phyloP scores from a whole-genome alignment of 2,329 filamentous ascomycete genomes.

The Phoma herbarum region DNA sequence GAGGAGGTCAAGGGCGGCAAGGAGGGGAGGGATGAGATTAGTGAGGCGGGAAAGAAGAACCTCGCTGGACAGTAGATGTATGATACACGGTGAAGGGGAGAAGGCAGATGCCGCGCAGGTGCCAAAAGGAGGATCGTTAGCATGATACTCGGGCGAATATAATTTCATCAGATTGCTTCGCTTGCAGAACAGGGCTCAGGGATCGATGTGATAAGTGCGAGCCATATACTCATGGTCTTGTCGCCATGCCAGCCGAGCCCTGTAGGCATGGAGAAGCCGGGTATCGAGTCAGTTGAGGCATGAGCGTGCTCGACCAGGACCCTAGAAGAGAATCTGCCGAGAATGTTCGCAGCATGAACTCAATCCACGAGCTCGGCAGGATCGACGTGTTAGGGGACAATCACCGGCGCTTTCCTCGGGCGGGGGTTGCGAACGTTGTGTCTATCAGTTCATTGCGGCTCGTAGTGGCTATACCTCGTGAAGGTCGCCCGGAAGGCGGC shows the following conservation, averaged over 20 bases:
- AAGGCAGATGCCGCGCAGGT: not conserved
- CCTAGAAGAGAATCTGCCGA: not conserved
- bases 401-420: conserved; percentile 2
- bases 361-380: not conserved
- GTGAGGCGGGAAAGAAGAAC: conserved; percentile 17
- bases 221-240: conserved; percentile 3
- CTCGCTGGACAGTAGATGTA: conserved; percentile 14
- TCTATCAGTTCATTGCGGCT: not conserved
- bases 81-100: not conserved
- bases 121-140: not conserved
- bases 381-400: conserved; percentile 11
- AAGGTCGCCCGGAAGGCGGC: not conserved
- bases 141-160: conserved; percentile 1
- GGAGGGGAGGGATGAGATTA: conserved; percentile 36
- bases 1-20: conserved; percentile 46
- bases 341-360: not conserved
- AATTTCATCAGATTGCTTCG: not conserved
- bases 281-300: conserved; percentile 4
- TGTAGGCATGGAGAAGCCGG: not conserved
- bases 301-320: not conserved
- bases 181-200: not conserved
- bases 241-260: conserved; percentile 9
- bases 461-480: not conserved
- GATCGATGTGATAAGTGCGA: not conserved
- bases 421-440: not conserved